phyloP scores from a whole-genome alignment of 768 basidiomycete species.

The Kwoniella sp. region DNA sequence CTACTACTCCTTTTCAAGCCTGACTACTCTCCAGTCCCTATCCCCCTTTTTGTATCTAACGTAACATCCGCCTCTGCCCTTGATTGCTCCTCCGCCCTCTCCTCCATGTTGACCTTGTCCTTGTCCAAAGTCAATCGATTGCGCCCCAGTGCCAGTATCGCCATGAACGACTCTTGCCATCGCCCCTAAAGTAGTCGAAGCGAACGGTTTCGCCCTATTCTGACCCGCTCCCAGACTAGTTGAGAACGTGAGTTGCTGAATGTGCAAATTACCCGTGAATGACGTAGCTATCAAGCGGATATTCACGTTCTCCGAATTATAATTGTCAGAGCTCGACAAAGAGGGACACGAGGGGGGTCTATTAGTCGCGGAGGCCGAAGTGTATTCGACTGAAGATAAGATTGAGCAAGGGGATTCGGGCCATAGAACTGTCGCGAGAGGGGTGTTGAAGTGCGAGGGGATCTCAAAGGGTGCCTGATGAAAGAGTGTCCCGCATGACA shows the following conservation, averaged over 20 bases:
- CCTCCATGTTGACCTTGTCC: neutral
- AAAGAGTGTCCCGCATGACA: too few relatives aligned
- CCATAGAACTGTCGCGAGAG: constrained; percentile 13
- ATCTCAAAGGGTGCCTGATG: constrained; percentile 19
- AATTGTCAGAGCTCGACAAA: neutral
- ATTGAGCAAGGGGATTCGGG: constrained; percentile 17
- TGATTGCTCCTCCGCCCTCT: neutral
- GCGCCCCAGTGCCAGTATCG: neutral
- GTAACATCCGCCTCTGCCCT: constrained; percentile 8
- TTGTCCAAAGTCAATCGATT: neutral
- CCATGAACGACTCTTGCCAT: constrained; percentile 3
- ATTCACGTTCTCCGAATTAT: constrained; percentile 4
- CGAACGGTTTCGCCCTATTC: constrained; percentile 11
- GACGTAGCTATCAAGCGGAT: constrained; percentile 15
- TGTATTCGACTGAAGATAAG: constrained; percentile 7
- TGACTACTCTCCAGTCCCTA: constrained; percentile 21
- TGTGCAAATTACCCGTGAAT: constrained; percentile 14
- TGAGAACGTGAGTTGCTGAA: constrained; percentile 16
- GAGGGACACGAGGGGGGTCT: too few relatives aligned
- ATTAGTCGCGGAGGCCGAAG: neutral
- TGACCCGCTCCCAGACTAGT: neutral
- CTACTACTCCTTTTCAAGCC: constrained; percentile 20
- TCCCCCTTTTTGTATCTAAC: constrained; percentile 13
- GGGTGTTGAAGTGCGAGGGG: constrained; percentile 20
- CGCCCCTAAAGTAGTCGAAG: constrained; percentile 6